Base-by-base conservation (phyloP, 305 asterid genomes). In the Lippia alba region DNA sequence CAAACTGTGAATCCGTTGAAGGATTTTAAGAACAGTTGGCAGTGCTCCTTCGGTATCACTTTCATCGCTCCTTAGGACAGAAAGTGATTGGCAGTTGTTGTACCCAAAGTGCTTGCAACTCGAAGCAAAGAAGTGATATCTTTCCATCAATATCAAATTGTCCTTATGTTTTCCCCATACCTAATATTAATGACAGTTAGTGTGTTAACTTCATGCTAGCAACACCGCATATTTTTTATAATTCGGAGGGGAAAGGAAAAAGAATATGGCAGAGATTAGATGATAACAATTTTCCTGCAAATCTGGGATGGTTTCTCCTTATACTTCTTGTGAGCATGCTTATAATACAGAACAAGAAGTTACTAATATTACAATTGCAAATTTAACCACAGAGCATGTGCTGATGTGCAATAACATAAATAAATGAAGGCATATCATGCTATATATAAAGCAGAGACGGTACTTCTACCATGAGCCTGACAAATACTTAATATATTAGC, bases 101-200 rank as follows among this genome's bases (percentile, higher is more conserved):
- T 81, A 75, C 62, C 96, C 94, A 62, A 94, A 91, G 61, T 88
- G 86, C 77, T 82, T 85, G 80, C 95, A 86, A 73, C 96, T 94
- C 17, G 99, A 94, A 71, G 94, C 89, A 68, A 94, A 94, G 75
- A 83, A 94, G 81, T 89, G 96, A 74, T 94, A 94, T 72, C 97
- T 81, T 63, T 91, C 99, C 96, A 94, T 90, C 74, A 90, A 67
- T 81, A 94, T 91, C 65, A 94, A 69, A 70, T 91, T 94, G 6
- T 90, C 97, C 83, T 73, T 86, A 50, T 94, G 93, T 79, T 92
- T 86, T 57, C 73, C 83, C 97, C 97, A 94, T 30, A 94, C 99
- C 99, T 91, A 51, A 71, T 67, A 58, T 24, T 64, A 16, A 60
- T 2, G 45, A 66, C 46, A 3, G 15, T 32, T 53, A 48, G 40